Evolutionary conservation across 441 rosid genomes (phyloP).

Genomic region (Croton laevigatus): DNA sequence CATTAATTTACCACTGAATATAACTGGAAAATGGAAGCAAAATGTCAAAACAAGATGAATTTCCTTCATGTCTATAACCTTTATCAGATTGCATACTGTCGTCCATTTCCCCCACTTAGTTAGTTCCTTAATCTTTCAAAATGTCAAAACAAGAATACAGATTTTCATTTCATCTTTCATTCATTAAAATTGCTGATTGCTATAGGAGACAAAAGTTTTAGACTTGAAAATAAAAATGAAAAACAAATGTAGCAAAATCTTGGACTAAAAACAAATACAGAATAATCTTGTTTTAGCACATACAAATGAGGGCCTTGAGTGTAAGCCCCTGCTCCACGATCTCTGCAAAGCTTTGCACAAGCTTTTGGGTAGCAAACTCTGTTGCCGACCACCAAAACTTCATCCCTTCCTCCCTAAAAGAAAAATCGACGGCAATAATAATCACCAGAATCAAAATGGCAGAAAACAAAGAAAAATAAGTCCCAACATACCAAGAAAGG

Average conservation of each 20-base stretch:
- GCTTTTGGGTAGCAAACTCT: too few species aligned
- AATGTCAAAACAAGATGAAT: too few species aligned
- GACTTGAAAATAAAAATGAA: neutral
- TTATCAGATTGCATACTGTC: conserved; percentile 18
- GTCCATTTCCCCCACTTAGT: conserved; percentile 28
- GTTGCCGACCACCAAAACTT: too few species aligned
- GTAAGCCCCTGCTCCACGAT: too few species aligned
- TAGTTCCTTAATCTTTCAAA: conserved; percentile 21
- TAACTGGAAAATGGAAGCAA: too few species aligned
- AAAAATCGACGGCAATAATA: too few species aligned
- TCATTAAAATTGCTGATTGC: too few species aligned
- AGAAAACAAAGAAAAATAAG: neutral
- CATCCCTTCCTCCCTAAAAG: too few species aligned
- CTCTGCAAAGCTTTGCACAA: too few species aligned
- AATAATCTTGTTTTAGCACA: neutral
- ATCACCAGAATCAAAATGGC: neutral
- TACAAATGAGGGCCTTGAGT: too few species aligned
- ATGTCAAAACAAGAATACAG: conserved; percentile 8
- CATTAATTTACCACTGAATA: too few species aligned
- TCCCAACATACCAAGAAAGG: too few species aligned
- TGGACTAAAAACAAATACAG: neutral
- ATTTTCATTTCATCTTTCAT: neutral
- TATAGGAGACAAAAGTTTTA: neutral
- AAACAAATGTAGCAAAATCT: conserved; percentile 1
- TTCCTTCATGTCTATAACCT: conserved; percentile 25